Base-by-base conservation (phyloP, 2,329 filamentous ascomycete genomes). In the Stagonosporopsis vannaccii region DNA sequence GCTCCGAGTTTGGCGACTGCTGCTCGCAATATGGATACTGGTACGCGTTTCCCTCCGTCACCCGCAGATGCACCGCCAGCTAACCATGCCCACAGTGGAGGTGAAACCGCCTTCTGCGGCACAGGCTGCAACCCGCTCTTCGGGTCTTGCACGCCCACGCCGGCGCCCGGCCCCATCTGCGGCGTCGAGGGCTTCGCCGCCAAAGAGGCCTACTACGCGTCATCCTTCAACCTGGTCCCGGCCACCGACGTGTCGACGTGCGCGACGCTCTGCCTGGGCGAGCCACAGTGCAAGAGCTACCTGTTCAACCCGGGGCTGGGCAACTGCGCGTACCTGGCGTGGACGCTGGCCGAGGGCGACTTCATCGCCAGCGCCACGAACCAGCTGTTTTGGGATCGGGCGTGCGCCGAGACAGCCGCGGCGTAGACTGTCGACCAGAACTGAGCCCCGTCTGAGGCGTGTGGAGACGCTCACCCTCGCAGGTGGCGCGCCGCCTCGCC, bases 51-150 rank as follows among this genome's bases (percentile, higher is more conserved):
- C 20, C 23, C 35, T 6, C n/a, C 8, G 9, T 11, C 15, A 6
- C 12, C 5, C 22, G 1, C 28, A 39, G 20, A 2, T 23, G 15
- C 2, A 25, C 15, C 11, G 9, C 46, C 23, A 11, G 42, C 47
- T 56, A 15, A 56, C 30, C 3, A 3, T 13, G 17, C 7, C 13
- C 13, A 19, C 8, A 57, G 55, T 50, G 55, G 55, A 45, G 30
- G 33, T 40, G 41, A 13, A 20, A 44, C 33, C 43, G 69, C 59
- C 33, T 57, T 67, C 51, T 73, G 70, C 45, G 62, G 61, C 23
- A 60, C 59, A 11, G 67, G 66, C 7, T 75, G 71, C 30, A 57
- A 61, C 49, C 32, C n/a, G 30, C 53, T 25, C 13, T 61, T 54
- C 11, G 59, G 59, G 36, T 46, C 57, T 9, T 61, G 59, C 49